These are phyloP conservation scores for Claviceps sp. DNA, from an alignment of 2,329 filamentous ascomycete genomes.

Conservation along the genomic window DNA sequence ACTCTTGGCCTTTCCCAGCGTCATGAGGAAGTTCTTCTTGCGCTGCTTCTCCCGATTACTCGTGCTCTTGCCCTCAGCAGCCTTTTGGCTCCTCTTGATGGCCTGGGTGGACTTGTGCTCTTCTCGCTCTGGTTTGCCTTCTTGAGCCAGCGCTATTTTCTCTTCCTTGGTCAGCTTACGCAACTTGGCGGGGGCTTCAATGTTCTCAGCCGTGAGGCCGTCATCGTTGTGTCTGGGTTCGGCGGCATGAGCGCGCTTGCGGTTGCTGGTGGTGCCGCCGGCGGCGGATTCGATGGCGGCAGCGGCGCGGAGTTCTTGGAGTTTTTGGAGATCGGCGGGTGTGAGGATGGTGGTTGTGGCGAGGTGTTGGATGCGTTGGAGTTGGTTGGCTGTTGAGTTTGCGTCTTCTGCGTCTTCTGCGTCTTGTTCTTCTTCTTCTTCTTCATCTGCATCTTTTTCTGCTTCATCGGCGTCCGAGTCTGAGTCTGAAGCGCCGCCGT, in stretches of 20 bases:
- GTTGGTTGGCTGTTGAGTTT: conserved; percentile 29
- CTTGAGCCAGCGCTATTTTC: conserved; percentile 67
- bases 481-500: conserved; percentile 11
- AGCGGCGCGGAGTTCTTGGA: conserved; percentile 70
- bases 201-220: conserved; percentile 77
- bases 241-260: conserved; percentile 33
- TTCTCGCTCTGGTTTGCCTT: conserved; percentile 62
- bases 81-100: conserved; percentile 75
- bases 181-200: conserved; percentile 71
- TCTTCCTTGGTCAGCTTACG: conserved; percentile 85
- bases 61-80: conserved; percentile 80
- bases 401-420: conserved; percentile 19
- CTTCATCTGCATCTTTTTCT: conserved; percentile 4
- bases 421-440: conserved; percentile 12
- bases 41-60: conserved; percentile 95
- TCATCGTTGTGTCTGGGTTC: conserved; percentile 64
- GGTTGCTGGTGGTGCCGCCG: conserved; percentile 19
- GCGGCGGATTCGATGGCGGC: conserved; percentile 55
- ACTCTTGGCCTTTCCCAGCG: conserved; percentile 82
- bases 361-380: conserved; percentile 51
- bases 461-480: conserved; percentile 9
- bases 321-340: conserved; percentile 87
- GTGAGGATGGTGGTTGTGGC: conserved; percentile 93
- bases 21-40: conserved; percentile 99
- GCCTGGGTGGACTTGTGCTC: conserved; percentile 82